Evolutionary conservation across 129 eudicot species (phyloP).

Genomic region (Dittrichia graveolens): DNA sequence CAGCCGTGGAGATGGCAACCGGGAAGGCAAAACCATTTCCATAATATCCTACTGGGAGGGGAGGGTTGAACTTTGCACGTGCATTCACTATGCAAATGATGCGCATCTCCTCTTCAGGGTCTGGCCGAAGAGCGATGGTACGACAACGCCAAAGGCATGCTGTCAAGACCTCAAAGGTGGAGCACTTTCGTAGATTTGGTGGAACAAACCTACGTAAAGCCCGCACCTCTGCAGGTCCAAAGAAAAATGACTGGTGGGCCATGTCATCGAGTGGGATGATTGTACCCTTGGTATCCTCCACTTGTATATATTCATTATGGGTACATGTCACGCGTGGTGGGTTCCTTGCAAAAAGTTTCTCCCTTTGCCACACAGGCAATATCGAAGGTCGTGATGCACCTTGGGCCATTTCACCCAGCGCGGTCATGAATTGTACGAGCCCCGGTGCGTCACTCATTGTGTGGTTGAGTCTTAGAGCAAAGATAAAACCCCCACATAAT

Average conservation of each 20-base stretch:
- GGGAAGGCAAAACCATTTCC: constrained; percentile 73
- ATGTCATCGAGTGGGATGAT: constrained; percentile 61
- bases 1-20: constrained; percentile 52
- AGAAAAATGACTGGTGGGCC: constrained; percentile 74
- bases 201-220: constrained; percentile 57
- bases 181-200: constrained; percentile 34
- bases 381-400: constrained; percentile 55
- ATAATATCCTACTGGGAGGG: constrained; percentile 58
- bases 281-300: constrained; percentile 60
- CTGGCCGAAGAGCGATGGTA: constrained; percentile 54
- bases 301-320: constrained; percentile 59
- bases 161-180: constrained; percentile 61
- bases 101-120: constrained; percentile 62
- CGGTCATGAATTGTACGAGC: constrained; percentile 58
- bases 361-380: constrained; percentile 66
- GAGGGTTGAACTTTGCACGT: constrained; percentile 49
- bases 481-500: constrained; percentile 72
- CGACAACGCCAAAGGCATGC: constrained; percentile 82
- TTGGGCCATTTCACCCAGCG: constrained; percentile 62
- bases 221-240: constrained; percentile 59
- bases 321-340: constrained; percentile 59
- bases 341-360: constrained; percentile 50
- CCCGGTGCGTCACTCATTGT: constrained; percentile 78
- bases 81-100: constrained; percentile 55
- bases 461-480: constrained; percentile 70